Evolutionary conservation across 208 protist species (phyloP).

Genomic region (Porcisia deanei): DNA sequence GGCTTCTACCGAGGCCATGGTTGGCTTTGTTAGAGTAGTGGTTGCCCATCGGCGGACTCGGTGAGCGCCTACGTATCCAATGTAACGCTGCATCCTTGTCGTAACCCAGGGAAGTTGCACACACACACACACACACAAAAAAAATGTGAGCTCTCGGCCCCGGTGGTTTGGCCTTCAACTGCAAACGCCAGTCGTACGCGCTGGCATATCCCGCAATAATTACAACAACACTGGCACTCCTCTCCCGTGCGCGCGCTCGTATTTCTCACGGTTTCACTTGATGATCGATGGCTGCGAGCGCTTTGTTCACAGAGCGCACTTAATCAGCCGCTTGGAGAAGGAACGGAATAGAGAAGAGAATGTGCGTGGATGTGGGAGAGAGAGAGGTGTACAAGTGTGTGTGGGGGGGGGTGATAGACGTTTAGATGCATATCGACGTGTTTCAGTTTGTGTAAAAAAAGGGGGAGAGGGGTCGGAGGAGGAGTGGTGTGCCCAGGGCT

Average conservation of each 20-base stretch:
- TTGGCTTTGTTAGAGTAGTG: background rate
- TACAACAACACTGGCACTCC: background rate
- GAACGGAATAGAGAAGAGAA: background rate
- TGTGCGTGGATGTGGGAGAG: background rate
- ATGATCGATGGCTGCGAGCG: background rate
- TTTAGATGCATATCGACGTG: too few relatives aligned
- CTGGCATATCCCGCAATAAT: background rate
- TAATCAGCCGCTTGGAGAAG: background rate
- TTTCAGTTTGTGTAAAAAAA: too few relatives aligned
- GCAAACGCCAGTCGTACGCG: background rate
- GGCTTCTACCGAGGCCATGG: background rate
- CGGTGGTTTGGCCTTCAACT: background rate
- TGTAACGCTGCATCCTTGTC: background rate
- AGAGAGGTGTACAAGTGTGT: background rate
- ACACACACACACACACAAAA: background rate
- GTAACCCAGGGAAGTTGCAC: background rate
- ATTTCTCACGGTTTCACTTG: background rate
- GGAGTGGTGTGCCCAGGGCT: too few relatives aligned
- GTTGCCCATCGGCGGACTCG: background rate
- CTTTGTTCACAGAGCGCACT: background rate
- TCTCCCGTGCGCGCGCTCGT: background rate
- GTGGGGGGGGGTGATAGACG: too few relatives aligned
- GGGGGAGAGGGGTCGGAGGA: too few relatives aligned
- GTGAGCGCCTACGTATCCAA: background rate
- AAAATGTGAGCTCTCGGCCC: background rate